A percentile compares a stretch with the other conserved stretches of the same genome.
Conservation (phyloP, 2,329 filamentous ascomycete species). For the Fusarium sulawesiense region DNA sequence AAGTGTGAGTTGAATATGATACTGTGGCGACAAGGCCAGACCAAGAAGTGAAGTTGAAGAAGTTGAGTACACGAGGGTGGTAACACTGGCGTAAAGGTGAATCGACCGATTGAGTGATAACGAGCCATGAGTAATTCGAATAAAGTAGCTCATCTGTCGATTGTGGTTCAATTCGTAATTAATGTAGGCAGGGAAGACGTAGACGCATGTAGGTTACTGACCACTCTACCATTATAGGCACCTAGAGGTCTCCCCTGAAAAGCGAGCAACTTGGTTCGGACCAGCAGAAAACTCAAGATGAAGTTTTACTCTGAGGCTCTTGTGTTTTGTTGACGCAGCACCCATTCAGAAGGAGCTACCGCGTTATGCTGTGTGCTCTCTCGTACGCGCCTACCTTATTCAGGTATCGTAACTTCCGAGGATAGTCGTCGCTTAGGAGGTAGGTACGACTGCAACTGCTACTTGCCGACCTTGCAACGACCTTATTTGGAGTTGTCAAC, state of each 20-base stretch:
- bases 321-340: not conserved
- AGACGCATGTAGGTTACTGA: not conserved
- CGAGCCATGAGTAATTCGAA: not conserved
- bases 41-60: slow-evolving; percentile 7
- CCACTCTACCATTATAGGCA: not conserved
- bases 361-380: slow-evolving; percentile 13
- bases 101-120: slow-evolving; percentile 3
- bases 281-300: not conserved
- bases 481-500: not conserved
- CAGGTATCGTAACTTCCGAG: slow-evolving; percentile 21
- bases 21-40: not conserved
- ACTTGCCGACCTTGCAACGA: slow-evolving; percentile 1
- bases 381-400: slow-evolving; percentile 6
- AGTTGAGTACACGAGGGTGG: slow-evolving; percentile 23
- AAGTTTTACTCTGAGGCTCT: not conserved
- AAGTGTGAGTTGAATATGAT: not conserved
- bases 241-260: not conserved
- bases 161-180: not conserved
- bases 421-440: not conserved
- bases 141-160: not conserved
- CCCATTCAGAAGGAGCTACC: not conserved
- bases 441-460: slow-evolving; percentile 9
- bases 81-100: slow-evolving; percentile 30
- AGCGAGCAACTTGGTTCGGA: not conserved
- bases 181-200: not conserved